Percentiles rank a stretch among this genome's conserved stretches.
Conservation (phyloP, 1,284 basidiomycete species). For the Sporisorium iseilematis-ciliati region DNA sequence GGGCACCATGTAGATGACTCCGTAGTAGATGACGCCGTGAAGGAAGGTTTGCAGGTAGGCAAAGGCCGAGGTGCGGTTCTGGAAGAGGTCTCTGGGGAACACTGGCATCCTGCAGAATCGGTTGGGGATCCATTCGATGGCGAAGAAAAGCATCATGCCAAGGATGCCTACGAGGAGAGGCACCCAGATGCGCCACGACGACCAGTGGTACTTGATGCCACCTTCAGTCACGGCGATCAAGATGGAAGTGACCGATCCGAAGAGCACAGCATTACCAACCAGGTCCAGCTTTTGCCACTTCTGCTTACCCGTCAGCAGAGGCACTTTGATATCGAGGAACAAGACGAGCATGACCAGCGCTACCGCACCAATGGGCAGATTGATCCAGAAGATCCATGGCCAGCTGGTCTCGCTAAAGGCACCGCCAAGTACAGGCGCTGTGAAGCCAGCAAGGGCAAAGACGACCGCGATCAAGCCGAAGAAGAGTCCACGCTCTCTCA, state of each 20-base stretch:
- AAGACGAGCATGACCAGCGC: conserved; percentile 30
- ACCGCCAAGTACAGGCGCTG: conserved; percentile 71
- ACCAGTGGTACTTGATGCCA: conserved; percentile 69
- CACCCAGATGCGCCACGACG: conserved; percentile 55
- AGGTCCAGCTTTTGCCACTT: conserved; percentile 70
- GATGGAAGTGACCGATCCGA: conserved; percentile 59
- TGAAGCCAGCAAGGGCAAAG: conserved; percentile 52
- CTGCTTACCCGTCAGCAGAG: conserved; percentile 60
- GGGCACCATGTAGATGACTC: conserved; percentile 58
- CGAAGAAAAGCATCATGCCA: conserved; percentile 64
- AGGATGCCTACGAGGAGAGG: conserved; percentile 66
- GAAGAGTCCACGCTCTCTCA: conserved; percentile 71
- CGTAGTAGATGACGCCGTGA: conserved; percentile 64
- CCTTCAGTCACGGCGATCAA: conserved; percentile 70
- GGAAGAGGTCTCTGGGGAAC: conserved; percentile 64
- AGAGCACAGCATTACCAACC: conserved; percentile 66
- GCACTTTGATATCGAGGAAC: conserved; percentile 65
- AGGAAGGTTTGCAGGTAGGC: conserved; percentile 68
- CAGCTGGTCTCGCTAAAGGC: conserved; percentile 68
- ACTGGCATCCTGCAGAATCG: conserved; percentile 54
- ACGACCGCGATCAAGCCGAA: conserved; percentile 69
- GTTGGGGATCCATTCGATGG: conserved; percentile 54
- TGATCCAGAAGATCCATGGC: conserved; percentile 72
- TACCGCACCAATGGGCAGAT: conserved; percentile 38
- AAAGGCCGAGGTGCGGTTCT: conserved; percentile 58